Evolutionary conservation across 257 asterid species (phyloP).

Genomic region (Verbena officinalis): DNA sequence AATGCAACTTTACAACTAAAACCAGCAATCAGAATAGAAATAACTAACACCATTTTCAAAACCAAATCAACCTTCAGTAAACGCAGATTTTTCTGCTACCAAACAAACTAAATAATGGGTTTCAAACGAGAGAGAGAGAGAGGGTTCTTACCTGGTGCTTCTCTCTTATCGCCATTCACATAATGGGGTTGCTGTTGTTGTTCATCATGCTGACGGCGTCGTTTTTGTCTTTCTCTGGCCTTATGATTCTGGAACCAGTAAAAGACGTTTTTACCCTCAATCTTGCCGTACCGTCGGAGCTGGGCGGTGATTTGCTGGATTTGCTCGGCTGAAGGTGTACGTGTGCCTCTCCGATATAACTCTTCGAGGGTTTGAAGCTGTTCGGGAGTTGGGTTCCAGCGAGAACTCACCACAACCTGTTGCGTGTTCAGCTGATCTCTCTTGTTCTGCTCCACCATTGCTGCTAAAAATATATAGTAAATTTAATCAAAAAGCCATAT

Average conservation of each 20-base stretch:
- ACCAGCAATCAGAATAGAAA: slow-evolving; percentile 26
- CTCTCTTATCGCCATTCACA: slow-evolving; percentile 45
- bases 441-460: slow-evolving; percentile 67
- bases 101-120: no score
- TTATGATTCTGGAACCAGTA: slow-evolving; percentile 98
- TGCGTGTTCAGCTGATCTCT: slow-evolving; percentile 58
- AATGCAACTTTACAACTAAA: slow-evolving; percentile 43
- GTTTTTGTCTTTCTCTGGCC: slow-evolving; percentile 88
- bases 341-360: slow-evolving; percentile 70
- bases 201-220: slow-evolving; percentile 81
- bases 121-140: no score
- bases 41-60: no score
- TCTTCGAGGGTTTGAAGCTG: slow-evolving; percentile 88
- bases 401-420: slow-evolving; percentile 84
- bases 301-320: slow-evolving; percentile 89
- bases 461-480: slow-evolving; percentile 35
- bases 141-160: slow-evolving; percentile 28
- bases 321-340: slow-evolving; percentile 91
- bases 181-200: slow-evolving; percentile 27
- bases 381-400: slow-evolving; percentile 98
- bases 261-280: slow-evolving; percentile 93
- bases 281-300: slow-evolving; percentile 78
- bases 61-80: no score
- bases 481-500: background rate
- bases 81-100: no score